A percentile compares a stretch with the other conserved stretches of the same genome.
Conservation (phyloP, 768 basidiomycete genomes). For the Lepiota brunneoincarnata region DNA sequence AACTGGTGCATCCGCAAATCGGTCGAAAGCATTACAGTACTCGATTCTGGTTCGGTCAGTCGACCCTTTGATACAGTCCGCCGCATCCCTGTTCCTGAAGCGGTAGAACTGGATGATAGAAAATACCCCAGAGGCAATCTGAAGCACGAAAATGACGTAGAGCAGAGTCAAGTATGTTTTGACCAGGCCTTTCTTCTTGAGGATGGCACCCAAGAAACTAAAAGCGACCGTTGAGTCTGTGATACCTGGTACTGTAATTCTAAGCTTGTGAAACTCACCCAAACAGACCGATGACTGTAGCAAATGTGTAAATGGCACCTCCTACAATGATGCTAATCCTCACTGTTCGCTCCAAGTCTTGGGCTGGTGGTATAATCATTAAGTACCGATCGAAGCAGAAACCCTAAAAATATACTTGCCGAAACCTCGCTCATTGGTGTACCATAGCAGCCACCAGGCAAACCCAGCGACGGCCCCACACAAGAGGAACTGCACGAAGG, state of each 20-base stretch:
- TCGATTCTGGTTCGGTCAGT: slow-evolving; percentile 22
- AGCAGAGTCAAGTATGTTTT: slow-evolving; percentile 31
- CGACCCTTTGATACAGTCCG: slow-evolving; percentile 28
- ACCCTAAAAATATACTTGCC: slow-evolving; percentile 12
- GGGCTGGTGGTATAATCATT: slow-evolving; percentile 16
- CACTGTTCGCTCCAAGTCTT: slow-evolving; percentile 22
- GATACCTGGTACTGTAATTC: neutral
- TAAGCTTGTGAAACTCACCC: slow-evolving; percentile 24
- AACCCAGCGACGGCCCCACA: slow-evolving; percentile 28
- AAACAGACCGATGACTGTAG: slow-evolving; percentile 30
- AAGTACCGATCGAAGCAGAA: neutral
- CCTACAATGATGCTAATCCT: slow-evolving; percentile 30
- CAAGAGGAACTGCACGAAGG: slow-evolving; percentile 36
- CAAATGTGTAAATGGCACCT: slow-evolving; percentile 28
- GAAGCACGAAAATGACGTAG: slow-evolving; percentile 24
- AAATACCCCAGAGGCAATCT: slow-evolving; percentile 29
- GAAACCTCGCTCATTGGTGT: slow-evolving; percentile 14
- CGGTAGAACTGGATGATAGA: slow-evolving; percentile 31
- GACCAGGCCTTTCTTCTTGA: slow-evolving; percentile 35
- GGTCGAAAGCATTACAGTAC: slow-evolving; percentile 27
- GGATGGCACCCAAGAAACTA: slow-evolving; percentile 38
- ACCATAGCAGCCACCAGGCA: slow-evolving; percentile 29
- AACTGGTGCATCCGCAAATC: slow-evolving; percentile 23
- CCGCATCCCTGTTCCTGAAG: slow-evolving; percentile 20
- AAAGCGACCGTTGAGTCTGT: neutral